Conservation (phyloP, 2,329 filamentous ascomycete genomes). For the Aspergillus sergii region DNA sequence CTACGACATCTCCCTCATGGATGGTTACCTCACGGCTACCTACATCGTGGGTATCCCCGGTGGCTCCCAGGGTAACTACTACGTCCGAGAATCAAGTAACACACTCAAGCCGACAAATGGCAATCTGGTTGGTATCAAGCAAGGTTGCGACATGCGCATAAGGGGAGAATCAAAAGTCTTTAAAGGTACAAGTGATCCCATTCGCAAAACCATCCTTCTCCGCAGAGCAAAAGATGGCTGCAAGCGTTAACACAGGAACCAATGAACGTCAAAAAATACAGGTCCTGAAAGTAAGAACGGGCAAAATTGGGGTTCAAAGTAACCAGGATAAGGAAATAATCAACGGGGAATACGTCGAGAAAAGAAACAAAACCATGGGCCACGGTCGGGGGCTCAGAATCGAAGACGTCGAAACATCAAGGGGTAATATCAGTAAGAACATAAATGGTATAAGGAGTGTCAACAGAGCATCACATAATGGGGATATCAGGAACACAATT, state of each 20-base stretch:
- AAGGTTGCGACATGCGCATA: background rate
- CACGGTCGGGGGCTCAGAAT: constrained; percentile 1
- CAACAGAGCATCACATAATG: constrained; percentile 8
- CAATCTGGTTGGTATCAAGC: constrained; percentile 2
- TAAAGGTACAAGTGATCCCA: background rate
- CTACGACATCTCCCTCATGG: background rate
- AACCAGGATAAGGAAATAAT: background rate
- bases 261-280: background rate
- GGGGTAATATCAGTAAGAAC: constrained; percentile 20
- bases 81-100: background rate
- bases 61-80: background rate
- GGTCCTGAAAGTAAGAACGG: background rate
- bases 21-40: background rate
- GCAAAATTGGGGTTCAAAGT: background rate
- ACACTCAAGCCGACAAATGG: background rate
- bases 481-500: constrained; percentile 7
- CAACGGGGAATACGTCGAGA: background rate
- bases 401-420: constrained; percentile 16
- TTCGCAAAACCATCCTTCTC: background rate
- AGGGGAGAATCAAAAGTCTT: background rate
- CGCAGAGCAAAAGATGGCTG: background rate
- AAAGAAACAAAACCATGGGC: background rate
- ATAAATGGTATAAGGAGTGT: constrained; percentile 26
- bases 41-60: background rate
- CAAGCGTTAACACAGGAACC: background rate